Evolutionary conservation across 2,329 filamentous ascomycete genomes (phyloP).

Genomic region (Trichoderma sp.): DNA sequence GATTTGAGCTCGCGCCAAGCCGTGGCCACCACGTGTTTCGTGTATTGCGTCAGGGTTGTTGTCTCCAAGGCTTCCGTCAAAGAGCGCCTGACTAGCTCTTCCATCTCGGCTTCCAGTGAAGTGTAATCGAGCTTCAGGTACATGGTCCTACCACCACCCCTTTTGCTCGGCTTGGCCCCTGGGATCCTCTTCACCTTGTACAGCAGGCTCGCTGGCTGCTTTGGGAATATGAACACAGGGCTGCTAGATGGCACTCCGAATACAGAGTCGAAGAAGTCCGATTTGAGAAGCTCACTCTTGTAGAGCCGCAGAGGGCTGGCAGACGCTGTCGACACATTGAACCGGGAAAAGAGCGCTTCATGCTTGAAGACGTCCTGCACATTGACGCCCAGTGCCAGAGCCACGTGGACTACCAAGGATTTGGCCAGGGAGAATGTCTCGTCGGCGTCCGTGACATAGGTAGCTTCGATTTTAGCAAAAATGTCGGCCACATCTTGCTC

Average conservation of each 20-base stretch:
- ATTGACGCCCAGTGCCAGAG: constrained; percentile 87
- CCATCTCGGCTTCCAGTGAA: constrained; percentile 74
- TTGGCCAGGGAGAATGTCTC: constrained; percentile 45
- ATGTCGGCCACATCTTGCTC: constrained; percentile 75
- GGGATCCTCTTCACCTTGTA: constrained; percentile 72
- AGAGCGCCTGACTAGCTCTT: constrained; percentile 49
- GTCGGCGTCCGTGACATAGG: constrained; percentile 69
- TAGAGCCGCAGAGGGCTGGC: constrained; percentile 73
- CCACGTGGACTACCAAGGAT: constrained; percentile 67
- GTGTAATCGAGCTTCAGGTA: constrained; percentile 75
- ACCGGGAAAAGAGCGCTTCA: constrained; percentile 78
- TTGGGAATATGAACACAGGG: constrained; percentile 70
- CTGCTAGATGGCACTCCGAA: constrained; percentile 58
- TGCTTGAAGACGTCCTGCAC: constrained; percentile 96
- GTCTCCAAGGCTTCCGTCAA: constrained; percentile 46
- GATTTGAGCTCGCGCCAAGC: constrained; percentile 50
- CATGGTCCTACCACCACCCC: constrained; percentile 49
- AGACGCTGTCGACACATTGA: constrained; percentile 83
- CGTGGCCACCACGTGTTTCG: constrained; percentile 49
- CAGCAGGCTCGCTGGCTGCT: constrained; percentile 77
- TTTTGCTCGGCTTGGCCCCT: constrained; percentile 40
- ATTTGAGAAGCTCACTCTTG: constrained; percentile 66
- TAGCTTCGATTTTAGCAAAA: constrained; percentile 73
- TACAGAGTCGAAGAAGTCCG: constrained; percentile 67
- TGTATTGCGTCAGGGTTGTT: constrained; percentile 50